These are phyloP conservation scores for Huiozyma naganishii DNA, from an alignment of 805 yeast genomes.

Conservation along the genomic window DNA sequence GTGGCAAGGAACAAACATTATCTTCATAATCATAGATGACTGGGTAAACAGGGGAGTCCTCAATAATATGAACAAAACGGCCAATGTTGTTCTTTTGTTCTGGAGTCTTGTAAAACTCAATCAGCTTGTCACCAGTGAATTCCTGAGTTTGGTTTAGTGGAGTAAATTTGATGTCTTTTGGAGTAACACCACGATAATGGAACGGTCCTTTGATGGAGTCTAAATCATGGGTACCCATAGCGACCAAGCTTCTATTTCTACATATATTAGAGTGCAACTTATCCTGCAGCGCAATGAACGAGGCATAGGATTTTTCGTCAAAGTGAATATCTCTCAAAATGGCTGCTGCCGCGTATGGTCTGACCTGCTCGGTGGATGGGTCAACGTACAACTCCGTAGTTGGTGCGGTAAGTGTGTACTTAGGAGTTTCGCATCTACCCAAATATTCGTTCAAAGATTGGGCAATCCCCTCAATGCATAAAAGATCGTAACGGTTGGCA, in stretches of 20 bases:
- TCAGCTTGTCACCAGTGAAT: slow-evolving; percentile 65
- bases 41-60: slow-evolving; percentile 82
- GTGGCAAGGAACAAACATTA: slow-evolving; percentile 86
- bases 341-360: slow-evolving; percentile 96
- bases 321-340: slow-evolving; percentile 74
- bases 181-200: slow-evolving; percentile 75
- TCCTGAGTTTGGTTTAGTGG: slow-evolving; percentile 64
- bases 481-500: slow-evolving; percentile 96
- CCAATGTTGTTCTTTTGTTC: slow-evolving; percentile 84
- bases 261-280: slow-evolving; percentile 90
- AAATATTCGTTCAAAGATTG: slow-evolving; percentile 87
- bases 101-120: slow-evolving; percentile 63
- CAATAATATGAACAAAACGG: slow-evolving; percentile 78
- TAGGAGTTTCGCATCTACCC: slow-evolving; percentile 57
- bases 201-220: slow-evolving; percentile 75
- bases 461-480: slow-evolving; percentile 96
- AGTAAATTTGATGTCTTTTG: slow-evolving; percentile 60
- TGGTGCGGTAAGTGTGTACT: slow-evolving; percentile 50
- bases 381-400: slow-evolving; percentile 65
- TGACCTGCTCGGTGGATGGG: slow-evolving; percentile 56
- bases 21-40: slow-evolving; percentile 71
- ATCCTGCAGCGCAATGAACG: slow-evolving; percentile 93
- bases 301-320: slow-evolving; percentile 77
- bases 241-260: slow-evolving; percentile 94
- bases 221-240: slow-evolving; percentile 96